Conservation (phyloP, 2,329 filamentous ascomycete species). For the Nigrospora osmanthi region DNA sequence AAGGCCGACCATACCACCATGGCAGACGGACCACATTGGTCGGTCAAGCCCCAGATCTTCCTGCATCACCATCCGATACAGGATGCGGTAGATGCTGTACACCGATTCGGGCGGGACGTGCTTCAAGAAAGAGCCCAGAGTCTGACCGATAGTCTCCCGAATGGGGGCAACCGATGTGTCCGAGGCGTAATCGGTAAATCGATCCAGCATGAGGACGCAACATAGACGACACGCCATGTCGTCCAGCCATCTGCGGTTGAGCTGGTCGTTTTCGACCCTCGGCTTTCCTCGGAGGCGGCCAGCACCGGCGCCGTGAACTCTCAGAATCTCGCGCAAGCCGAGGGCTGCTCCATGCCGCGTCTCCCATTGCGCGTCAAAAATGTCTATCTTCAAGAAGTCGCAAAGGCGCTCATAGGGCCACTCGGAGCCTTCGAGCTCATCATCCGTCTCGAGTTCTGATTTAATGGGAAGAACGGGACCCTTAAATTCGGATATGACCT, state of each 20-base stretch:
- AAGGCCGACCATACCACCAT: conserved; percentile 95
- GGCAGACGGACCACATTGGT: conserved; percentile 87
- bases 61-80: conserved; percentile 90
- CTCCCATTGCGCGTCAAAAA: conserved; percentile 93
- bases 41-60: conserved; percentile 66
- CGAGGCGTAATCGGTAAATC: conserved; percentile 95
- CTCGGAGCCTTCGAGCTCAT: conserved; percentile 68
- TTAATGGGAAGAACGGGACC: conserved; percentile 75
- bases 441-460: conserved; percentile 73
- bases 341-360: conserved; percentile 93
- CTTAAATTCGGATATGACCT: conserved; percentile 94
- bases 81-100: conserved; percentile 72
- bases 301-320: conserved; percentile 85
- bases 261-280: conserved; percentile 64
- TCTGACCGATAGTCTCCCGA: conserved; percentile 89
- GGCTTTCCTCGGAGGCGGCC: conserved; percentile 67
- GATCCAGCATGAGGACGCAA: conserved; percentile 93
- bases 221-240: conserved; percentile 92
- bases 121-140: conserved; percentile 79
- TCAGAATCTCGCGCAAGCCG: conserved; percentile 83
- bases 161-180: conserved; percentile 97
- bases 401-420: conserved; percentile 95
- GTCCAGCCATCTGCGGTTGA: conserved; percentile 84
- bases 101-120: conserved; percentile 76
- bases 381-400: conserved; percentile 86